phyloP scores from a whole-genome alignment of 2,329 filamentous ascomycete genomes.

The Ceratocystiopsis brevicomis region DNA sequence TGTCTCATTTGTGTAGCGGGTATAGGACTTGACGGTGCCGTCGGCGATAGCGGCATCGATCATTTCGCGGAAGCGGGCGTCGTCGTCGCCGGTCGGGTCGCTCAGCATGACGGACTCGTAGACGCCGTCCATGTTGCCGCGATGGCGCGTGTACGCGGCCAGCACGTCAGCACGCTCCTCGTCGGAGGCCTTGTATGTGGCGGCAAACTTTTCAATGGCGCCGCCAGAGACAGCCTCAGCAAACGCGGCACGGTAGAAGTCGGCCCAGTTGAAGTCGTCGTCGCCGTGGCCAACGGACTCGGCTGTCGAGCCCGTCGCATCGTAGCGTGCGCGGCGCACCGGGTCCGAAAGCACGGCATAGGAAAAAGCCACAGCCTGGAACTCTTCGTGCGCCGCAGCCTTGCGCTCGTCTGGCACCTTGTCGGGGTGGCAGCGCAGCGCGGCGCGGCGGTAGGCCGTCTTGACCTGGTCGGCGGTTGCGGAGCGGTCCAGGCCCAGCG shows the following conservation, averaged over 20 bases:
- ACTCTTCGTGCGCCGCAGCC: slow-evolving; percentile 54
- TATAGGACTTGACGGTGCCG: slow-evolving; percentile 46
- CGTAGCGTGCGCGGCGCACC: slow-evolving; percentile 65
- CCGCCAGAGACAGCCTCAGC: slow-evolving; percentile 55
- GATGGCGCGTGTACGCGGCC: slow-evolving; percentile 48
- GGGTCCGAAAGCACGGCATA: slow-evolving; percentile 83
- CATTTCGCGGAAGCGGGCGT: slow-evolving; percentile 62
- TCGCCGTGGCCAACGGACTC: slow-evolving; percentile 61
- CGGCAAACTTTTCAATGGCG: slow-evolving; percentile 56
- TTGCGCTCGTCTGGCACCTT: slow-evolving; percentile 33
- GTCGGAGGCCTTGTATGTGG: slow-evolving; percentile 65
- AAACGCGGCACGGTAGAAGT: slow-evolving; percentile 76
- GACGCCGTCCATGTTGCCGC: slow-evolving; percentile 59
- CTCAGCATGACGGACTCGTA: slow-evolving; percentile 80
- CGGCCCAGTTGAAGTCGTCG: slow-evolving; percentile 74
- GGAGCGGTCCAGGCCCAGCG: slow-evolving; percentile 50
- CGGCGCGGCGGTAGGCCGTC: slow-evolving; percentile 76
- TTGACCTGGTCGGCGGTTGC: slow-evolving; percentile 70
- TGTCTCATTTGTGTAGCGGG: slow-evolving; percentile 55
- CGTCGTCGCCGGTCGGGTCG: slow-evolving; percentile 68
- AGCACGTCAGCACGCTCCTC: slow-evolving; percentile 71
- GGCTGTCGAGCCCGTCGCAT: slow-evolving; percentile 72
- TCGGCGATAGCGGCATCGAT: slow-evolving; percentile 63
- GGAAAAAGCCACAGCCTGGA: slow-evolving; percentile 83
- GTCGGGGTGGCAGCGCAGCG: slow-evolving; percentile 76